Evolutionary conservation across 345 rosid species (phyloP).

Genomic region (Ailanthus altissimus): DNA sequence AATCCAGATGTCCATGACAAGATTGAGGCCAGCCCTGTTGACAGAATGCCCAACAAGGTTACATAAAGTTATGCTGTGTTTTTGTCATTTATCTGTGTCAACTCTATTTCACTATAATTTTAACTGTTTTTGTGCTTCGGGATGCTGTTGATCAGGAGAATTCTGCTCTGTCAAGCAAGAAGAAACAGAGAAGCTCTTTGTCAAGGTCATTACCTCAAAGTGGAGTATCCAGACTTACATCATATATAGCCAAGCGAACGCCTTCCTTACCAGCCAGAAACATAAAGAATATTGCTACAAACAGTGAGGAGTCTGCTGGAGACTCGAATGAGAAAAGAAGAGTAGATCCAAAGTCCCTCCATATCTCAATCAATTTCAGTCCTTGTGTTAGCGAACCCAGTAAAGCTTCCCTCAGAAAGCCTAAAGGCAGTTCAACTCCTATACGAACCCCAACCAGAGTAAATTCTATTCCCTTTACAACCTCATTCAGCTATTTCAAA

Average conservation of each 20-base stretch:
- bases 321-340: conserved; percentile 37
- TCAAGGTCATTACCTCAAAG: conserved; percentile 31
- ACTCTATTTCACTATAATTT: conserved; percentile 19
- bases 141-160: conserved; percentile 35
- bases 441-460: conserved; percentile 51
- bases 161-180: conserved; percentile 36
- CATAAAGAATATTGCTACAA: conserved; percentile 25
- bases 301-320: conserved; percentile 27
- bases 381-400: conserved; percentile 32
- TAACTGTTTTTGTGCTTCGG: conserved; percentile 27
- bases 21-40: conserved; percentile 28
- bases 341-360: conserved; percentile 42
- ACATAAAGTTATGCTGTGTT: conserved; percentile 11
- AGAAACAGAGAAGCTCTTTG: conserved; percentile 36
- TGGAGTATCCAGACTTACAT: conserved; percentile 32
- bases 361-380: conserved; percentile 49
- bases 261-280: conserved; percentile 35
- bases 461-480: conserved; percentile 13
- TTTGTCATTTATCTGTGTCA: not conserved
- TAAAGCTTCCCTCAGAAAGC: conserved; percentile 38
- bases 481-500: not conserved
- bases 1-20: conserved; percentile 19
- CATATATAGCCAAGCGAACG: conserved; percentile 32
- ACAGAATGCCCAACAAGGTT: conserved; percentile 41
- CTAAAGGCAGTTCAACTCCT: conserved; percentile 36